Evolutionary conservation across 2,329 filamentous ascomycete species (phyloP).

Genomic region (Ophiostoma sp.): DNA sequence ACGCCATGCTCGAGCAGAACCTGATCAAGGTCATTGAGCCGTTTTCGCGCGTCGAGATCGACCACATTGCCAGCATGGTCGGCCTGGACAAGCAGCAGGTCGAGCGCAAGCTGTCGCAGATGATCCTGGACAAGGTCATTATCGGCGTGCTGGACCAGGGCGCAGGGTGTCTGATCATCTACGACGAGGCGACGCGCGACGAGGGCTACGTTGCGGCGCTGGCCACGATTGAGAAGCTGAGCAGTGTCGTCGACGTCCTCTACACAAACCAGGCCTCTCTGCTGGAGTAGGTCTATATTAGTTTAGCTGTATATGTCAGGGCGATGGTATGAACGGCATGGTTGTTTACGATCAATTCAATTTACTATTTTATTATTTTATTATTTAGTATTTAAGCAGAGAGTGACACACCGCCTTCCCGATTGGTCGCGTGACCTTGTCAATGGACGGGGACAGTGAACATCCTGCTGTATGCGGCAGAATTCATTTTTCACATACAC

Average conservation of each 20-base stretch:
- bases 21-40: slow-evolving; percentile 99
- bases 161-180: slow-evolving; percentile 95
- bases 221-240: slow-evolving; percentile 92
- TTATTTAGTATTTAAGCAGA: background rate
- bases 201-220: slow-evolving; percentile 91
- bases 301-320: background rate
- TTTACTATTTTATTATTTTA: background rate
- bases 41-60: slow-evolving; percentile 94
- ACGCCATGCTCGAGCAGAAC: slow-evolving; percentile 99
- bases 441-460: background rate
- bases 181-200: slow-evolving; percentile 89
- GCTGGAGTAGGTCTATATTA: slow-evolving; percentile 59
- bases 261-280: slow-evolving; percentile 97
- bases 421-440: background rate
- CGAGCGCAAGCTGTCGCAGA: slow-evolving; percentile 96
- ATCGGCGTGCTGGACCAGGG: slow-evolving; percentile 96
- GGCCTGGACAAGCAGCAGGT: slow-evolving; percentile 93
- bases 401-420: background rate
- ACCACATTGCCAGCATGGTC: slow-evolving; percentile 96
- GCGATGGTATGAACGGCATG: background rate
- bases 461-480: background rate
- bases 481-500: slow-evolving; percentile 7
- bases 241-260: slow-evolving; percentile 92
- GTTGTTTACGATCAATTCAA: background rate
- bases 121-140: slow-evolving; percentile 99